Base-by-base conservation (phyloP, 2,329 filamentous ascomycete genomes). In the Verticillium klebahnii region DNA sequence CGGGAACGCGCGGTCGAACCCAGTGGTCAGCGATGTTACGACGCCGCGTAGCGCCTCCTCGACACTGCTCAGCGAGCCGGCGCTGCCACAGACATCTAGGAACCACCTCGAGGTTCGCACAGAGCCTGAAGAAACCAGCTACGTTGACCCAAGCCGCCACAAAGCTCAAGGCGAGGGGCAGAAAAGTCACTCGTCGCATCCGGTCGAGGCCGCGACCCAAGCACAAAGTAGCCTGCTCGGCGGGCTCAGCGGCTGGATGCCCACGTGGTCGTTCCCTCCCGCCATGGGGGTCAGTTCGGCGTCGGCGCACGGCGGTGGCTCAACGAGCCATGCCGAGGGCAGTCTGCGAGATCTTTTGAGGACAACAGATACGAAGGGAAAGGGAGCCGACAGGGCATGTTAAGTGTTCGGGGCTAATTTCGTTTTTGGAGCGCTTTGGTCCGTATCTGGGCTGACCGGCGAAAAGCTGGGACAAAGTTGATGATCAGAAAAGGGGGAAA, bases 41-140 rank as follows among this genome's bases (percentile, higher is more conserved):
- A 70, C 72, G 7, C 75, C 74, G 1, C 71, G 74, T 17, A 68
- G 67, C 3, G 75, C 77, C 1, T 72, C 77, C 6, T 73, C 74
- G 1, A 77, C 76, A 19, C 74, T 88, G 12, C 72, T 86, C 7
- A 80, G 85, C 66, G 79, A 83, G 59, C 85, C 82, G 4, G 83
- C 85, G n/a, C 70, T 79, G 19, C 84, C 85, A 1, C 82, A 85
- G 65, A 85, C 83, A 1, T 86, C 84, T 0, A 80, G 73, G 32
- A 82, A 75, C 60, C 77, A 83, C 59, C 72, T 85, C 1, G 77
- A 82, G 61, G 80, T 82, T 17, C 76, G 79, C 63, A 73, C 76
- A 9, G 69, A 72, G 7, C 67, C 72, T 8, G 70, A 72, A 34
- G 68, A 69, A 8, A 64, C 64, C 2, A 64, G 59, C 12, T 69